Percentiles rank a stretch among this genome's conserved stretches.
Conservation (phyloP, 164 flowering plant genomes). For the Annona squamosa region DNA sequence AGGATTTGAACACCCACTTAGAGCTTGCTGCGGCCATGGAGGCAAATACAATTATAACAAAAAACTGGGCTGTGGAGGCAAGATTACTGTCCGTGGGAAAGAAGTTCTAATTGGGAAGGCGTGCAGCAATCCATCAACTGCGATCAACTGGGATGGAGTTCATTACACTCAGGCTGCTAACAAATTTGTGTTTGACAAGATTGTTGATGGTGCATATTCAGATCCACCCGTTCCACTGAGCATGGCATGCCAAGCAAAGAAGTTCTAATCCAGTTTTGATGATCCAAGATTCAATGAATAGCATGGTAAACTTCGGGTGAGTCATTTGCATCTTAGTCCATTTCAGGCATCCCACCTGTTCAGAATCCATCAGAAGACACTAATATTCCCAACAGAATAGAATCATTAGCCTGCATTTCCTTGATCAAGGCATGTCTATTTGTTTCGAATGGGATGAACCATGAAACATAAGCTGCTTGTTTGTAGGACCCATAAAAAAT, state of each 20-base stretch:
- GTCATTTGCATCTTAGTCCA: no score
- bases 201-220: conserved; percentile 46
- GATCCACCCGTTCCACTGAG: conserved; percentile 49
- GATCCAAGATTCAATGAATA: no score
- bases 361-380: no score
- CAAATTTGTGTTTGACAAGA: conserved; percentile 46
- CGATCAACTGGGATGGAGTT: conserved; percentile 74
- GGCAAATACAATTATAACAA: conserved; percentile 69
- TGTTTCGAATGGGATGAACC: no score
- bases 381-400: no score
- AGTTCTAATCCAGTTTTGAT: no score
- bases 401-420: no score
- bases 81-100: conserved; percentile 32
- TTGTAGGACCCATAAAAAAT: no score
- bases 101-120: conserved; percentile 40
- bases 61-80: conserved; percentile 52
- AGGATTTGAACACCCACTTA: conserved; percentile 55
- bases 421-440: no score
- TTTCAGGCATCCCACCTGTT: no score
- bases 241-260: conserved; percentile 24
- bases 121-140: conserved; percentile 45
- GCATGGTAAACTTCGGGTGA: no score
- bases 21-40: conserved; percentile 75
- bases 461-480: no score
- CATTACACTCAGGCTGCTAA: conserved; percentile 83